These are phyloP conservation scores for Prunus campanulata DNA, from an alignment of 306 rosid genomes.

Conservation along the genomic window DNA sequence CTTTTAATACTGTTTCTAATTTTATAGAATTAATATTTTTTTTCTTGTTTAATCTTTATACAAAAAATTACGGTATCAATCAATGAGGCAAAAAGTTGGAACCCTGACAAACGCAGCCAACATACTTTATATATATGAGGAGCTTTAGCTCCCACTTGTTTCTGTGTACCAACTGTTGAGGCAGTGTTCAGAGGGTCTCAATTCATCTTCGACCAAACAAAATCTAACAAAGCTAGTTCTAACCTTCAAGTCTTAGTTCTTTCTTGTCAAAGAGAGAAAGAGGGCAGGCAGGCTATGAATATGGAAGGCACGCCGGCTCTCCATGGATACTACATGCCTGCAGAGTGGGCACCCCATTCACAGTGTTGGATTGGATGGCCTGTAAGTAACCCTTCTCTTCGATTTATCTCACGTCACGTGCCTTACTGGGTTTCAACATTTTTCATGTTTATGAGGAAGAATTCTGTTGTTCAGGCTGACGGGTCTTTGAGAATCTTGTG, in stretches of 20 bases:
- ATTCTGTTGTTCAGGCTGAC: not conserved
- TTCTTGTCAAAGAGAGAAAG: not conserved
- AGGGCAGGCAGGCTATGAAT: constrained; percentile 25
- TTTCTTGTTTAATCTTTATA: too few species aligned
- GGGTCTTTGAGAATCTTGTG: not conserved
- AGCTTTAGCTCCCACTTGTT: not conserved
- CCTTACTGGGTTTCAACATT: not conserved
- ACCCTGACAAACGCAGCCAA: not conserved
- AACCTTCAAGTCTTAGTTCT: not conserved
- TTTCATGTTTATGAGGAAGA: not conserved
- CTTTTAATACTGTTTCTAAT: too few species aligned
- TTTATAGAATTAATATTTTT: too few species aligned
- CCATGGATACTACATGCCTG: constrained; percentile 78
- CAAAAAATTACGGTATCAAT: too few species aligned
- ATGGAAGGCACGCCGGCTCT: constrained; percentile 44
- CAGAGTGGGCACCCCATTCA: constrained; percentile 82
- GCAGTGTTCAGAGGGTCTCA: too few species aligned
- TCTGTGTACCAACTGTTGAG: not conserved
- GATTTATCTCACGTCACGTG: not conserved
- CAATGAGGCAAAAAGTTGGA: too few species aligned
- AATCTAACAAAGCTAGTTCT: not conserved
- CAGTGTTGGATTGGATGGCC: constrained; percentile 98
- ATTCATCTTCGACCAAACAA: not conserved
- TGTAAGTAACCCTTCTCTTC: constrained; percentile 38
- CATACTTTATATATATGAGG: too few species aligned